These are phyloP conservation scores for Metarhizium humberi DNA, from an alignment of 2,329 filamentous ascomycete species.

Conservation along the genomic window DNA sequence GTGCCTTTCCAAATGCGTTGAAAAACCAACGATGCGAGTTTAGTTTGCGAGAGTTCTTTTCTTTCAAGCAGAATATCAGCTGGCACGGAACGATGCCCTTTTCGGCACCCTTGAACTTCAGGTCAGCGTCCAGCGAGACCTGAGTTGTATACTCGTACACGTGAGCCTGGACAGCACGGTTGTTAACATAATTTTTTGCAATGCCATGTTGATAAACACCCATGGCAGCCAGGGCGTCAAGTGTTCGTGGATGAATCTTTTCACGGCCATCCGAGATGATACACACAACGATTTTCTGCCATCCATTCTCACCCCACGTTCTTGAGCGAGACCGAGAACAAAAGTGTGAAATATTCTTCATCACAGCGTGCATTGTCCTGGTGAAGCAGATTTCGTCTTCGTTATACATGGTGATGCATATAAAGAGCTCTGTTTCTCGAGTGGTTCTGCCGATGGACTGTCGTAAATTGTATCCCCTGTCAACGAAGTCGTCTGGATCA, in stretches of 20 bases:
- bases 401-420: constrained; percentile 98
- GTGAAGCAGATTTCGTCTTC: constrained; percentile 96
- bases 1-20: constrained; percentile 86
- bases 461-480: constrained; percentile 81
- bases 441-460: constrained; percentile 79
- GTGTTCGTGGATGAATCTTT: constrained; percentile 80
- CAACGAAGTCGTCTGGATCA: constrained; percentile 88
- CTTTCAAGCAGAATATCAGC: constrained; percentile 97
- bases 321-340: constrained; percentile 85
- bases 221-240: constrained; percentile 92
- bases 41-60: constrained; percentile 94
- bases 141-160: constrained; percentile 99
- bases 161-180: constrained; percentile 88
- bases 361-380: constrained; percentile 95
- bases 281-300: constrained; percentile 98
- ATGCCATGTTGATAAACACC: constrained; percentile 98
- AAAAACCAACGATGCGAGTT: constrained; percentile 99
- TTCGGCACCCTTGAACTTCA: constrained; percentile 98
- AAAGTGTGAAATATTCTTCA: constrained; percentile 97
- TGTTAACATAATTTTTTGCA: constrained; percentile 96
- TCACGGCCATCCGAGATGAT: constrained; percentile 90
- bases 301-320: constrained; percentile 93
- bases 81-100: constrained; percentile 98
- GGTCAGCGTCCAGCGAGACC: constrained; percentile 85
- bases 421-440: constrained; percentile 90